Conservation (phyloP, 164 flowering plant genomes). For the Sextonia rubra region DNA sequence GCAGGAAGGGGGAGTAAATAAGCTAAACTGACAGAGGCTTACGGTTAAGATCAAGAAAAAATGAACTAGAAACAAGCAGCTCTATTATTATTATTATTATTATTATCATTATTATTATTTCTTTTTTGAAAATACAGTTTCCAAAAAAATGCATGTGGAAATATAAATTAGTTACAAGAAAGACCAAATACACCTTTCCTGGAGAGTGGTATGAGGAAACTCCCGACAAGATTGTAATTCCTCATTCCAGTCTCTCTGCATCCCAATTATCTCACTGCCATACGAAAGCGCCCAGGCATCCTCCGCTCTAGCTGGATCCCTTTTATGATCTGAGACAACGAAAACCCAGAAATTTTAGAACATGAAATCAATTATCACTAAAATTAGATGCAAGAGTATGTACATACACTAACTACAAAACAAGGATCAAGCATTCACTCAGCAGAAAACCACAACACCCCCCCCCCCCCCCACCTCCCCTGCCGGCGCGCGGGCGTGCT, state of each 20-base stretch:
- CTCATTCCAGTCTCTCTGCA: constrained; percentile 99
- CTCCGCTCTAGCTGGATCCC: constrained; percentile 99
- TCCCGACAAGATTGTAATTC: constrained; percentile 97
- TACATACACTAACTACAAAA: too few species aligned
- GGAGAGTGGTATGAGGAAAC: constrained; percentile 79
- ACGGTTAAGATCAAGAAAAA: background rate
- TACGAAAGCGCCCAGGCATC: constrained; percentile 80
- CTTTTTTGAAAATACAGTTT: too few species aligned
- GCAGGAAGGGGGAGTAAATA: background rate
- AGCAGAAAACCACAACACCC: too few species aligned
- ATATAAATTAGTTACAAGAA: background rate
- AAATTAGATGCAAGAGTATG: too few species aligned
- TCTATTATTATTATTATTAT: too few species aligned
- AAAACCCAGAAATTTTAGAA: background rate
- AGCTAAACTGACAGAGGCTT: too few species aligned
- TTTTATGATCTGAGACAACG: constrained; percentile 61
- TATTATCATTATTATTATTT: too few species aligned
- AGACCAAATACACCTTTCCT: constrained; percentile 61
- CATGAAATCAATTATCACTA: background rate
- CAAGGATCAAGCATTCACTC: too few species aligned
- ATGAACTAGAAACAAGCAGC: background rate
- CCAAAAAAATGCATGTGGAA: too few species aligned
- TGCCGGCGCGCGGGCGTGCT: too few species aligned
- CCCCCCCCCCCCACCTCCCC: too few species aligned
- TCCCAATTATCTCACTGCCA: constrained; percentile 95